Evolutionary conservation across 495 filamentous ascomycete species (phyloP).

Genomic region (Poronia punctata): DNA sequence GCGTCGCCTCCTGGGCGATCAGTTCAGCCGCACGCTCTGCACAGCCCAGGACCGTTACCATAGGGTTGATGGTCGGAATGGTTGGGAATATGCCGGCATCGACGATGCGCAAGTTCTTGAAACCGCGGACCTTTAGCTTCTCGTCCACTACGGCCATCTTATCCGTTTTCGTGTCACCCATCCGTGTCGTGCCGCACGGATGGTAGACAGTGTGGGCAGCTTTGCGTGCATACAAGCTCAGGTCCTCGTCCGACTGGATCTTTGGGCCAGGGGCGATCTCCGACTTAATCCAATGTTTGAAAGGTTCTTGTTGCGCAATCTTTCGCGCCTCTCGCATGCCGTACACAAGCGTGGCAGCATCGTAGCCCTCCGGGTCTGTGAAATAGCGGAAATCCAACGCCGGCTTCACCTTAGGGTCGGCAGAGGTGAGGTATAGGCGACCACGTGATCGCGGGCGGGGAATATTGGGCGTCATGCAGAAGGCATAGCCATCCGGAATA

Average conservation of each 20-base stretch:
- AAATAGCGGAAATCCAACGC: conserved; percentile 85
- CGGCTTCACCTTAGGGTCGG: conserved; percentile 67
- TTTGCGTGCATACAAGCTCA: conserved; percentile 65
- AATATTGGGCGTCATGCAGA: conserved; percentile 91
- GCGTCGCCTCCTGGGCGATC: conserved; percentile 38
- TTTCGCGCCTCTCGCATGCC: conserved; percentile 65
- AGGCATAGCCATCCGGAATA: conserved; percentile 64
- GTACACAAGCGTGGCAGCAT: conserved; percentile 73
- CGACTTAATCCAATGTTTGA: conserved; percentile 70
- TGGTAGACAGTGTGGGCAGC: conserved; percentile 84
- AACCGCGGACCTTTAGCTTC: conserved; percentile 46
- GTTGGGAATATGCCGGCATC: conserved; percentile 57
- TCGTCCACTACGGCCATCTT: conserved; percentile 55
- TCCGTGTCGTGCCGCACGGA: conserved; percentile 79
- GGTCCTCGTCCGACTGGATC: conserved; percentile 60
- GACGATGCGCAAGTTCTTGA: conserved; percentile 49
- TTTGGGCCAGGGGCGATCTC: conserved; percentile 71
- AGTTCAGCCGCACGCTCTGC: conserved; percentile 59
- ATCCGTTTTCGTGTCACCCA: conserved; percentile 62
- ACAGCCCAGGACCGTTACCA: conserved; percentile 58
- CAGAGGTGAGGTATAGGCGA: conserved; percentile 61
- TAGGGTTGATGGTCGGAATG: conserved; percentile 54
- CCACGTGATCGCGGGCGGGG: conserved; percentile 72
- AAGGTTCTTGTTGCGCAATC: conserved; percentile 62
- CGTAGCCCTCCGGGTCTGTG: conserved; percentile 76